A percentile compares a stretch with the other conserved stretches of the same genome.
These are phyloP conservation scores for Tricladium varicosporioides DNA, from an alignment of 2,329 filamentous ascomycete species.

Conservation along the genomic window DNA sequence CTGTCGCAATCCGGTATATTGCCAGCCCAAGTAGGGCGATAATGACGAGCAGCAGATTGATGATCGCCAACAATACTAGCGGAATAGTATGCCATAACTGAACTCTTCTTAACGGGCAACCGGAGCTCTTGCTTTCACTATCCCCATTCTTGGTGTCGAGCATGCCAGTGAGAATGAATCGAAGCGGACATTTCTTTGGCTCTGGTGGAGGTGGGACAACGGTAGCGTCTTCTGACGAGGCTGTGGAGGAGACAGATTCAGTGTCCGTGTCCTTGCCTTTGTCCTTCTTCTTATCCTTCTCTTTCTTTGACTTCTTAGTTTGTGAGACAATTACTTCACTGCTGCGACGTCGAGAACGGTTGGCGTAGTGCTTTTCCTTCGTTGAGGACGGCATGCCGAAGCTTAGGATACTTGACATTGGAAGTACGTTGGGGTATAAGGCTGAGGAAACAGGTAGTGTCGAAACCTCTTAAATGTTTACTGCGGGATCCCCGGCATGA, in stretches of 20 bases:
- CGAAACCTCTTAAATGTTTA: background rate
- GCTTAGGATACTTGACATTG: slow-evolving; percentile 14
- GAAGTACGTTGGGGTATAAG: background rate
- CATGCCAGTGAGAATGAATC: slow-evolving; percentile 26
- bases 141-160: slow-evolving; percentile 18
- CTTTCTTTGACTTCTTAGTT: slow-evolving; percentile 22
- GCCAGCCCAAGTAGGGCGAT: slow-evolving; percentile 28
- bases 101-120: slow-evolving; percentile 27
- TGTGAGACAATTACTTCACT: slow-evolving; percentile 19
- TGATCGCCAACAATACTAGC: slow-evolving; percentile 27
- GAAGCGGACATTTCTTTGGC: slow-evolving; percentile 26
- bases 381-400: slow-evolving; percentile 24
- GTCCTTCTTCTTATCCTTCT: slow-evolving; percentile 21
- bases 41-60: slow-evolving; percentile 30
- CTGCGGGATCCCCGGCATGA: slow-evolving; percentile 7
- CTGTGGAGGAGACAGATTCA: slow-evolving; percentile 19
- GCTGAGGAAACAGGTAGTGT: background rate
- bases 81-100: slow-evolving; percentile 32
- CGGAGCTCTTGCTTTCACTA: slow-evolving; percentile 10
- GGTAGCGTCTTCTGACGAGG: slow-evolving; percentile 14
- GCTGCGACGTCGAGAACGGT: slow-evolving; percentile 24
- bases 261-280: slow-evolving; percentile 28
- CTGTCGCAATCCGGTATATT: slow-evolving; percentile 23
- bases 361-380: slow-evolving; percentile 29
- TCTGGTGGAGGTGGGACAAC: slow-evolving; percentile 8